These are phyloP conservation scores for Vaccinium macrocarpon DNA, from an alignment of 148 eudicot genomes.

Conservation along the genomic window DNA sequence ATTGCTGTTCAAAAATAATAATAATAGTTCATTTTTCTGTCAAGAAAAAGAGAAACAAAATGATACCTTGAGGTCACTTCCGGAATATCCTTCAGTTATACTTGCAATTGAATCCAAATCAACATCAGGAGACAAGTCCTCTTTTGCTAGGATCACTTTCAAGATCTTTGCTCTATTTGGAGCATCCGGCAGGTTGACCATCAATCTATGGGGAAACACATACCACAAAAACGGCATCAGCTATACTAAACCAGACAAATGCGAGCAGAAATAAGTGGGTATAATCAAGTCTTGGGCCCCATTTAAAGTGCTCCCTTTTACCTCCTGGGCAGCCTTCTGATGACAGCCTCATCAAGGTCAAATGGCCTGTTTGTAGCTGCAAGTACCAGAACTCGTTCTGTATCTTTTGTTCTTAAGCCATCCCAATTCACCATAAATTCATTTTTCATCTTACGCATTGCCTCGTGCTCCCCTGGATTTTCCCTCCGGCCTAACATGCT, in stretches of 20 bases:
- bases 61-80: conserved; percentile 94
- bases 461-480: conserved; percentile 95
- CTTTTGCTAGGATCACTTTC: conserved; percentile 82
- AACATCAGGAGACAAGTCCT: conserved; percentile 74
- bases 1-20: neutral
- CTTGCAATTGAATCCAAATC: conserved; percentile 83
- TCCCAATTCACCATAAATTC: conserved; percentile 99
- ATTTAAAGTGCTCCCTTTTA: conserved; percentile 23
- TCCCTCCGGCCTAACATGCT: conserved; percentile 96
- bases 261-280: neutral
- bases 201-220: conserved; percentile 50
- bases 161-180: conserved; percentile 90
- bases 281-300: neutral
- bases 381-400: conserved; percentile 86
- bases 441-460: conserved; percentile 98
- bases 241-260: neutral
- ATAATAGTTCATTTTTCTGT: neutral
- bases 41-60: conserved; percentile 11
- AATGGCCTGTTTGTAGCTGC: conserved; percentile 97
- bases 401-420: conserved; percentile 92
- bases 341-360: conserved; percentile 98
- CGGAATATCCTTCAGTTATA: conserved; percentile 97
- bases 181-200: conserved; percentile 97
- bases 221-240: conserved; percentile 2
- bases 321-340: conserved; percentile 91